A percentile compares a stretch with the other conserved stretches of the same genome.
Conservation (phyloP, 176 grass and related monocot genomes). For the Oryza longistaminata region DNA sequence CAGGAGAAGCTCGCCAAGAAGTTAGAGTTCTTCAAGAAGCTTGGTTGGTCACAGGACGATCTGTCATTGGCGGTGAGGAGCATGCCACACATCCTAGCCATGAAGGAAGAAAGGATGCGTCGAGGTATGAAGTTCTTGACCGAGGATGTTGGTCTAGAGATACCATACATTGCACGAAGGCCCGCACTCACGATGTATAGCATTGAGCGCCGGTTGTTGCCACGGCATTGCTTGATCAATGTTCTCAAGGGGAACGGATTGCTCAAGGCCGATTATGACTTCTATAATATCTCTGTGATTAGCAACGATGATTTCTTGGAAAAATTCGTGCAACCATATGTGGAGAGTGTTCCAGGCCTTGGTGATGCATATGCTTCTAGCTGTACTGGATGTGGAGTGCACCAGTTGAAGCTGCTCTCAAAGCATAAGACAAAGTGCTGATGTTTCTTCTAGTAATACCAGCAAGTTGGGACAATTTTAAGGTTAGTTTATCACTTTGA, state of each 20-base stretch:
- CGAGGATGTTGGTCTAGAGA: slow-evolving; percentile 31
- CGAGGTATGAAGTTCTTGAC: not conserved
- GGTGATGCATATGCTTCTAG: not conserved
- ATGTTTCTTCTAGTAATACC: not conserved
- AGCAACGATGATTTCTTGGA: slow-evolving; percentile 38
- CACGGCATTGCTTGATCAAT: slow-evolving; percentile 41
- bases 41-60: not conserved
- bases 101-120: not conserved
- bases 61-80: not conserved
- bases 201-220: slow-evolving; percentile 51
- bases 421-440: not conserved
- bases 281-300: not conserved
- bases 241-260: slow-evolving; percentile 38
- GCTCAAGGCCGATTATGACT: slow-evolving; percentile 12
- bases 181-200: slow-evolving; percentile 47
- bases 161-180: slow-evolving; percentile 17
- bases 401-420: not conserved
- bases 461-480: not conserved
- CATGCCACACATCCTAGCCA: not conserved
- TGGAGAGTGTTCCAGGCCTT: slow-evolving; percentile 26
- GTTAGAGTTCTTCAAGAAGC: not conserved
- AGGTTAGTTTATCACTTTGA: not conserved
- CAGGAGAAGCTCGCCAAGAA: not conserved
- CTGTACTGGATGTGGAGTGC: not conserved
- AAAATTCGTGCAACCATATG: slow-evolving; percentile 35